Percentiles rank a stretch among this genome's conserved stretches.
phyloP scores from a whole-genome alignment of 345 rosid species.

The Lumnitzera littorea region DNA sequence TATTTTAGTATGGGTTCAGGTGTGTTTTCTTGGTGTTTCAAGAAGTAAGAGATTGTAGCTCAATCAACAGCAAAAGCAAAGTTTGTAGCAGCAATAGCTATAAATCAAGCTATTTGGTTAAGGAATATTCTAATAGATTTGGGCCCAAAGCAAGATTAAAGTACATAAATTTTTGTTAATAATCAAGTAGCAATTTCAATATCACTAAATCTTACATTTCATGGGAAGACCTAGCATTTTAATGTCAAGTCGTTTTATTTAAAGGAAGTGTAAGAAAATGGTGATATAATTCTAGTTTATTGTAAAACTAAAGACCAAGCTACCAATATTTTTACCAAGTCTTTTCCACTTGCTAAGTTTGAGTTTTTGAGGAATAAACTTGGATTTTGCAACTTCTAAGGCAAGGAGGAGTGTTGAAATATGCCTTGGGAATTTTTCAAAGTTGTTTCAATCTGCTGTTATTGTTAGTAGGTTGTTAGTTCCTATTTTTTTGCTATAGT shows the following conservation, averaged over 20 bases:
- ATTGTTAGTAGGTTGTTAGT: no score
- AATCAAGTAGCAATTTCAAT: neutral
- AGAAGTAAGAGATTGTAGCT: neutral
- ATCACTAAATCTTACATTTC: no score
- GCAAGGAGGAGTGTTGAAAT: conserved; percentile 9
- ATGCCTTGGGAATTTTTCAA: no score
- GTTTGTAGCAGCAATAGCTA: neutral
- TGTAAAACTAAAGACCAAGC: conserved; percentile 1
- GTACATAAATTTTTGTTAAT: neutral
- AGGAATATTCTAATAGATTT: neutral
- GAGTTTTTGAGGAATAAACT: neutral
- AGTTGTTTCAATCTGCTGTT: no score
- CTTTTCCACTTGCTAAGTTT: neutral
- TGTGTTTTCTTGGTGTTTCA: neutral
- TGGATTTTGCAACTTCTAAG: neutral
- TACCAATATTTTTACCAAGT: neutral
- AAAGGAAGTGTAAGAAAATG: neutral
- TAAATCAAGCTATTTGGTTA: neutral
- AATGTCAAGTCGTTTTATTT: neutral
- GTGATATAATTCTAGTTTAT: neutral
- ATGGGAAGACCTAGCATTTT: neutral
- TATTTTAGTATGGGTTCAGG: neutral
- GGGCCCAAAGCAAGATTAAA: neutral
- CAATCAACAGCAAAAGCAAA: neutral
- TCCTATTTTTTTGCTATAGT: no score